These are phyloP conservation scores for Henckelia pumila DNA, from an alignment of 257 asterid genomes.

Conservation along the genomic window DNA sequence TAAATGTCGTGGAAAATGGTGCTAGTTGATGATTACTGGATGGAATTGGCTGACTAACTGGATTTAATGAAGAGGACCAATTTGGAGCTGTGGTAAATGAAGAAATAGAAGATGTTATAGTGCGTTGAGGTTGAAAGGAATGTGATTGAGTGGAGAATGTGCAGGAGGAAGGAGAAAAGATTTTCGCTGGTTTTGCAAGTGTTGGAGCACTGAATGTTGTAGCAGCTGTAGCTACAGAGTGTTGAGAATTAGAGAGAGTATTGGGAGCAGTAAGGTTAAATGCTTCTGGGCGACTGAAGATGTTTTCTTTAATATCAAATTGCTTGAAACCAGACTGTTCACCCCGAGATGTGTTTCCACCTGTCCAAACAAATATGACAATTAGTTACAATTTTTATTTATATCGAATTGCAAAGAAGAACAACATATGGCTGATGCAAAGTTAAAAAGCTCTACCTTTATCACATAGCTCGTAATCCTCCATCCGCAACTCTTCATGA, in stretches of 20 bases:
- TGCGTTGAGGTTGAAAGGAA: constrained; percentile 3
- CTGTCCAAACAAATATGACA: constrained; percentile 22
- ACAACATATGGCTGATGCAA: too few relatives aligned
- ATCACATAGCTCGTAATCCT: too few relatives aligned
- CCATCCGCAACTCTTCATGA: constrained; percentile 36
- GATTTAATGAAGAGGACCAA: not conserved
- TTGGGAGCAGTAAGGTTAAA: not conserved
- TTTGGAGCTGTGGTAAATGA: constrained; percentile 3
- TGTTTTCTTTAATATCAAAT: constrained; percentile 2
- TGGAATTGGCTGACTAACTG: constrained; percentile 5
- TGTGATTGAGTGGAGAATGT: constrained; percentile 16
- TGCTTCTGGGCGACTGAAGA: not conserved
- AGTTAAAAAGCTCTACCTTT: constrained; percentile 22
- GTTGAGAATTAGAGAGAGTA: not conserved
- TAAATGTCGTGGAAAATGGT: not conserved
- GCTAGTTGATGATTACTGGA: not conserved
- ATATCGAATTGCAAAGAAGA: not conserved
- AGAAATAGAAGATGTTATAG: constrained; percentile 6
- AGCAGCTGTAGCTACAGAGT: constrained; percentile 13
- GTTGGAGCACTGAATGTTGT: constrained; percentile 12
- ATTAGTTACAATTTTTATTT: constrained; percentile 9
- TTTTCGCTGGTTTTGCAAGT: constrained; percentile 7
- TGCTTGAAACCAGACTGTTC: not conserved
- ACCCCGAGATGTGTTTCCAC: constrained; percentile 8
- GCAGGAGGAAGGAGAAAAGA: constrained; percentile 14